Conservation (phyloP, 352 stramenopile species). For the Pythium dissimile region DNA sequence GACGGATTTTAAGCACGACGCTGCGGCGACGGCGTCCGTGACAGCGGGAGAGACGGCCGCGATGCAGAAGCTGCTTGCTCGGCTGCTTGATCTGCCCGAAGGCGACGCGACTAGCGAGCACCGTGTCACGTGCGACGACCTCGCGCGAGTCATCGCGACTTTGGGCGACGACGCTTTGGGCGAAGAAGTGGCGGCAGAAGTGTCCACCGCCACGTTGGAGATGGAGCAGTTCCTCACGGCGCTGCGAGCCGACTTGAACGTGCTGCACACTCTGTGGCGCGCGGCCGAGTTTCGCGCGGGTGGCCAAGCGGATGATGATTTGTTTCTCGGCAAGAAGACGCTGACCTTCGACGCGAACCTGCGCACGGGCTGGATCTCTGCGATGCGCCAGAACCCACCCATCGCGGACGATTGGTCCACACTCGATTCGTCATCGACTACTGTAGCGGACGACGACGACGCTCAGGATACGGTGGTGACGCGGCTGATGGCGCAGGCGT, state of each 20-base stretch:
- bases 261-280: slow-evolving; percentile 59
- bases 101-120: slow-evolving; percentile 32
- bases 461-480: slow-evolving; percentile 18
- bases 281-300: slow-evolving; percentile 64
- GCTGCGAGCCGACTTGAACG: slow-evolving; percentile 48
- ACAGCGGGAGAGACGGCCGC: not conserved
- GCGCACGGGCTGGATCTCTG: slow-evolving; percentile 71
- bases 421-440: slow-evolving; percentile 16
- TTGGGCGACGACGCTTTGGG: slow-evolving; percentile 15
- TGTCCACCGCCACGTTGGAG: slow-evolving; percentile 23
- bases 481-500: slow-evolving; percentile 32
- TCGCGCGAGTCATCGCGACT: slow-evolving; percentile 51
- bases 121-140: slow-evolving; percentile 65
- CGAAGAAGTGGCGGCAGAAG: not conserved
- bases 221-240: slow-evolving; percentile 40
- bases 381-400: slow-evolving; percentile 70
- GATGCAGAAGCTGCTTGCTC: slow-evolving; percentile 8
- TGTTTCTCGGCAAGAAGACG: slow-evolving; percentile 26
- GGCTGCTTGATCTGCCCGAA: slow-evolving; percentile 45
- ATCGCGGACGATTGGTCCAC: slow-evolving; percentile 52
- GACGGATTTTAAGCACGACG: slow-evolving; percentile 3
- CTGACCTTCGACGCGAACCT: slow-evolving; percentile 73
- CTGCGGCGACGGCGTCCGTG: not conserved
- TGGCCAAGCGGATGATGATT: slow-evolving; percentile 23
- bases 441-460: slow-evolving; percentile 24